Percentiles rank a stretch among this genome's conserved stretches.
Conservation (phyloP, 2,329 filamentous ascomycete genomes). For the Westerdykella ornata region DNA sequence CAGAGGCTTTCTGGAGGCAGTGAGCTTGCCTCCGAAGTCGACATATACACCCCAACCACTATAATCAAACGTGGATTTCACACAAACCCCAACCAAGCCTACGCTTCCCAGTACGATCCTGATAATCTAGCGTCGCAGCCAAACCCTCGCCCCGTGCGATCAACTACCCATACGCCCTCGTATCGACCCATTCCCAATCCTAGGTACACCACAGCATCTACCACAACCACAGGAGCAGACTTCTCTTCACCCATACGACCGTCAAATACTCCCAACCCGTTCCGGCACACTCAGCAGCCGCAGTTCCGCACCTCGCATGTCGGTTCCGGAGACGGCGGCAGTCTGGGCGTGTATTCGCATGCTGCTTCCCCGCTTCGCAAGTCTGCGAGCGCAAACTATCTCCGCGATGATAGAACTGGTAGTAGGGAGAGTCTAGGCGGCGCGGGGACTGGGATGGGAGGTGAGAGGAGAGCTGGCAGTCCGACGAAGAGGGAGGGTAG, state of each 20-base stretch:
- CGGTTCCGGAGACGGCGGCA: constrained; percentile 61
- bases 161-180: constrained; percentile 23
- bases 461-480: constrained; percentile 25
- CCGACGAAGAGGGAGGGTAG: constrained; percentile 36
- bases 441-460: constrained; percentile 9
- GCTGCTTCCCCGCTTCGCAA: constrained; percentile 79
- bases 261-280: constrained; percentile 41
- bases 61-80: constrained; percentile 69
- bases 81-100: constrained; percentile 77
- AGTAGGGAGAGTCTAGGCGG: constrained; percentile 17
- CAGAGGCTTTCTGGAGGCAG: constrained; percentile 34
- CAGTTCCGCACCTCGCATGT: constrained; percentile 44
- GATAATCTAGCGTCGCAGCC: constrained; percentile 42
- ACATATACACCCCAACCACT: constrained; percentile 56
- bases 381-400: constrained; percentile 54
- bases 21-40: constrained; percentile 46
- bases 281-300: constrained; percentile 44
- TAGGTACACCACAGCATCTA: constrained; percentile 36
- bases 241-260: constrained; percentile 45
- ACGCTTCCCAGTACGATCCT: constrained; percentile 64
- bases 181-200: constrained; percentile 21
- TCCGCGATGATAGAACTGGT: constrained; percentile 23
- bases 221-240: constrained; percentile 29
- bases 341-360: constrained; percentile 71
- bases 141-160: constrained; percentile 8